Conservation (phyloP, 2,329 filamentous ascomycete species). For the Ophiostoma sp. region DNA sequence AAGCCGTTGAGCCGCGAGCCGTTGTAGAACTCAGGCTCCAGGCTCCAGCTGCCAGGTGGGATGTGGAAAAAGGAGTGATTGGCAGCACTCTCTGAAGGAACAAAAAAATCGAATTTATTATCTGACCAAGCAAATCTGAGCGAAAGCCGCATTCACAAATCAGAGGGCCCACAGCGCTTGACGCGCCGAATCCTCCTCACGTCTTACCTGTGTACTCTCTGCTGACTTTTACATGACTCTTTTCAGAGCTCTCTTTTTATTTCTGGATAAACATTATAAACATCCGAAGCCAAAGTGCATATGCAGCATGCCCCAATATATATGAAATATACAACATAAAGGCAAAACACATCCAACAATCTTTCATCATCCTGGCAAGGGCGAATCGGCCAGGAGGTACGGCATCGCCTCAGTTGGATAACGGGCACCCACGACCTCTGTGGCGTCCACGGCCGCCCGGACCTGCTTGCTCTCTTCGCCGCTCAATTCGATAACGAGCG, state of each 20-base stretch:
- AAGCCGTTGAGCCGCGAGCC: not conserved
- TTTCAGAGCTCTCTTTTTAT: no score
- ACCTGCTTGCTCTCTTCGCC: slow-evolving; percentile 21
- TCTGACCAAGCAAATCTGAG: not conserved
- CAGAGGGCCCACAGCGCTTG: not conserved
- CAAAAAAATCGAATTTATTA: not conserved
- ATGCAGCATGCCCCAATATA: not conserved
- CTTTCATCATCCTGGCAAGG: not conserved
- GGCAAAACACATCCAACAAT: not conserved
- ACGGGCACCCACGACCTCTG: slow-evolving; percentile 19
- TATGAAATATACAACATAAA: not conserved
- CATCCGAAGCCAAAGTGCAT: no score
- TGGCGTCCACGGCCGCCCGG: slow-evolving; percentile 21
- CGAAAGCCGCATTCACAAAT: not conserved
- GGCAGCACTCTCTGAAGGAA: not conserved
- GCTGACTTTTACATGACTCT: not conserved
- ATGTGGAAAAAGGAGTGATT: not conserved
- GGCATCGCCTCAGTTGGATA: slow-evolving; percentile 17
- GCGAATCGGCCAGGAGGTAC: slow-evolving; percentile 16
- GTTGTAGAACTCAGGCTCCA: not conserved
- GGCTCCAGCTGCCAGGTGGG: not conserved
- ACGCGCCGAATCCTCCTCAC: not conserved
- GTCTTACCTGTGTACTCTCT: not conserved
- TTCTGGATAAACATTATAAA: no score
- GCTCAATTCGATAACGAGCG: slow-evolving; percentile 28